Evolutionary conservation across 257 asterid genomes (phyloP), one percentile per base, ranked within the genome.

Genomic region (Salvia splendens): DNA sequence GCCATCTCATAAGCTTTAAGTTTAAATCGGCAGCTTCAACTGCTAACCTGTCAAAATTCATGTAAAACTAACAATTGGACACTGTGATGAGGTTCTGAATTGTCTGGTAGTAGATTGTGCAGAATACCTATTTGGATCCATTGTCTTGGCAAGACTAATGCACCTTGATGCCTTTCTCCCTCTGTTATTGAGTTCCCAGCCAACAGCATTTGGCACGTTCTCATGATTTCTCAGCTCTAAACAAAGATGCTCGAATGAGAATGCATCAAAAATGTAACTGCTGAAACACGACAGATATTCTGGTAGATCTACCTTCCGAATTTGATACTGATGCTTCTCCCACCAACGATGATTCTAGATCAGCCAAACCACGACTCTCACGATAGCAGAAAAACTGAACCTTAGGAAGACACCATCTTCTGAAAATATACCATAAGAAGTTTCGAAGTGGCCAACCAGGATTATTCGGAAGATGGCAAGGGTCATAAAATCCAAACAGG

Each of bases 361-460:
- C 91, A n/a, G 93, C 95, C 77, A 88, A 85, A 66, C 97, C 99
- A 66, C 88, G 96, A 76, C 71, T 83, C 80, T 93, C 99, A 6
- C 97, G 95, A 75, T 90, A 93, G 78, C 97, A 86, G 38, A 93
- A 83, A 70, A 93, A 86, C 32, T 64, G 72, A 78, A 85, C 61
- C 76, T 84, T 86, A 67, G 80, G 80, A 73, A 84, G 78, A 36
- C 86, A 80, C 95, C 87, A 86, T 81, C 86, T 88, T 79, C 75
- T 68, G 80, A 67, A 80, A 78, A 93, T 79, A 84, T 69, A 93
- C 77, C 84, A 74, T 36, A 93, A 82, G 68, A 80, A 85, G 79
- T 93, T 93, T 69, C 96, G 93, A 61, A 93, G 95, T 38, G 96
- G 96, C 99, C 99, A 93, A 54, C 99, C 96, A 54, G 97, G 97